Conservation (phyloP, 257 asterid species). For the Catharanthus roseus region DNA sequence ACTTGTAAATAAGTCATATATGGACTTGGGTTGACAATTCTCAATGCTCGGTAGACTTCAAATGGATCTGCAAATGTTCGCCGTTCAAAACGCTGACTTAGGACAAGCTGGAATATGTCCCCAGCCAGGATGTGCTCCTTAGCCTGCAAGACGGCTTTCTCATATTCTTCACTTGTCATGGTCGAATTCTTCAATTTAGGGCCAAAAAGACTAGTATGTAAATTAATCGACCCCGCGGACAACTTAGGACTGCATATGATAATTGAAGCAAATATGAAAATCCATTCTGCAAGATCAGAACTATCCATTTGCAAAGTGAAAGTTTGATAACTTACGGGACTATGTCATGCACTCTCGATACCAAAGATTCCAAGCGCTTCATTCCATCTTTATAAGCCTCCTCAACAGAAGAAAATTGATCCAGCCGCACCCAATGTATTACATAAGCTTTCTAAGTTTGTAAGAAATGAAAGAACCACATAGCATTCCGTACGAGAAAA, state of each 20-base stretch:
- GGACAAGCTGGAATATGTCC: constrained; percentile 94
- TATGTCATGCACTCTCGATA: constrained; percentile 83
- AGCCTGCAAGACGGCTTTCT: constrained; percentile 67
- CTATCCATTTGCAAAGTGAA: neutral
- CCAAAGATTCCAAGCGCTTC: constrained; percentile 58
- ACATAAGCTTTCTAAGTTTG: constrained; percentile 70
- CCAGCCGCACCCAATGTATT: constrained; percentile 96
- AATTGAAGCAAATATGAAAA: constrained; percentile 20
- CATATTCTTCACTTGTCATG: constrained; percentile 69
- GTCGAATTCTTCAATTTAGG: constrained; percentile 59
- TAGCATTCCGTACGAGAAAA: constrained; percentile 1
- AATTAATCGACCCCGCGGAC: constrained; percentile 70
- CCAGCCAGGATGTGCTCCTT: constrained; percentile 98
- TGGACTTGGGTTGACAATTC: constrained; percentile 98
- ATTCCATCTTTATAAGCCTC: constrained; percentile 81
- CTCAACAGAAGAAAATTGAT: constrained; percentile 61
- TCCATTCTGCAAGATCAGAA: constrained; percentile 11
- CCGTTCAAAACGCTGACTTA: constrained; percentile 96
- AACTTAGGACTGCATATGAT: constrained; percentile 65
- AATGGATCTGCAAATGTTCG: constrained; percentile 95
- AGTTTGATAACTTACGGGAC: constrained; percentile 46
- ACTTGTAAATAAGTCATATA: constrained; percentile 97
- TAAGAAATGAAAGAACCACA: neutral
- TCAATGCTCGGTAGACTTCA: constrained; percentile 92
- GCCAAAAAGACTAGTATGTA: constrained; percentile 68